Base-by-base conservation (phyloP, 225 moss, liverwort and hornwort species). In the Marchantia paleacea region DNA sequence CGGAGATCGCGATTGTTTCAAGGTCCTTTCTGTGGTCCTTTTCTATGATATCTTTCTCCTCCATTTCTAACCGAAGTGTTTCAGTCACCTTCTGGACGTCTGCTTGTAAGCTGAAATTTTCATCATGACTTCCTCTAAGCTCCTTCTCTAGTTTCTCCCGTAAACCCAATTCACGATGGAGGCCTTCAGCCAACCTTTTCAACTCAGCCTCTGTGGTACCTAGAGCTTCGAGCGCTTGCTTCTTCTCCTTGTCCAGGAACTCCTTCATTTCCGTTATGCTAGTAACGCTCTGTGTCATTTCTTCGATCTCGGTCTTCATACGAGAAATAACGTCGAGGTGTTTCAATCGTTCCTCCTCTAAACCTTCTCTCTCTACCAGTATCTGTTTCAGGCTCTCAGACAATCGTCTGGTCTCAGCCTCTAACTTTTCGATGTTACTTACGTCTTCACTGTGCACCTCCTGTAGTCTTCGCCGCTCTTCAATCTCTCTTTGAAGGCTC, bases 401-500 rank as follows among this genome's bases (percentile, higher is more conserved):
- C 74, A 75, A 26, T 68, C 53, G 7, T 52, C 31, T 60, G 51
- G 25, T 75, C 30, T 75, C 74, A 51, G 13, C 18, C 9, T 75
- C 74, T 29, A 55, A 48, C 4, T 73, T 55, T 22, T 14, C 61
- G 14, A 62, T 65, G 28, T 50, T 63, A 19, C 16, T 16, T 7
- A 70, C 66, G 22, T 55, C 6, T 57, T 58, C 53, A 11, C 47
- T 22, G 28, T 72, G 61, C 11, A 18, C 77, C 18, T 62, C 66
- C 55, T 73, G 72, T 19, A 51, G 66, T 20, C 66, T 28, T 5
- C 67, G 63, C 52, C 67, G 67, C 75, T 52, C 69, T 70, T 79
- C 79, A 9, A 75, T 39, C 14, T 79, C 85, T 69, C 47, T 70
- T 16, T 69, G 72, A 71, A 85, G 79, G 54, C 75, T 78, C 66